Evolutionary conservation across 495 filamentous ascomycete species (phyloP).

Genomic region (Penicillium mononematosum): DNA sequence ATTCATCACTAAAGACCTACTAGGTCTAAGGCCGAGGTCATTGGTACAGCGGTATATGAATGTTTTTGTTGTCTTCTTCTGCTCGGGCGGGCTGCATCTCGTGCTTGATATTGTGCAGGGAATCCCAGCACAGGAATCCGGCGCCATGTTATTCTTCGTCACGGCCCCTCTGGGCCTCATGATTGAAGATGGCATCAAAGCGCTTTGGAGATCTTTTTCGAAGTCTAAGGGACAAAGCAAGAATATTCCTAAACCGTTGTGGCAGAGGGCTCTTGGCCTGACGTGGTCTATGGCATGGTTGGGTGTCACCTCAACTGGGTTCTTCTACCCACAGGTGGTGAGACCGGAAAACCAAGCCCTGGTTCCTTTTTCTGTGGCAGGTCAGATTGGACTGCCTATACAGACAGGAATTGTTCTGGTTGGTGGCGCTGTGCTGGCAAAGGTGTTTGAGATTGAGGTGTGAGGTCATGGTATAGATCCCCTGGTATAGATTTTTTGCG

Average conservation of each 20-base stretch:
- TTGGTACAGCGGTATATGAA: slow-evolving; percentile 30
- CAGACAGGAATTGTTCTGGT: slow-evolving; percentile 7
- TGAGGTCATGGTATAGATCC: slow-evolving; percentile 5
- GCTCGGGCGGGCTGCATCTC: slow-evolving; percentile 35
- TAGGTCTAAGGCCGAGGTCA: slow-evolving; percentile 25
- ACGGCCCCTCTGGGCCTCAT: slow-evolving; percentile 31
- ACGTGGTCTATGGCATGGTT: slow-evolving; percentile 22
- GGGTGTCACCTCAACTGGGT: slow-evolving; percentile 24
- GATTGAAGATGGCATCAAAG: slow-evolving; percentile 30
- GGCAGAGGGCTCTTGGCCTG: slow-evolving; percentile 17
- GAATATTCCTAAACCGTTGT: neutral
- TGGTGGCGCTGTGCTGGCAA: slow-evolving; percentile 10
- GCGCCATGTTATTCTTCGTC: slow-evolving; percentile 34
- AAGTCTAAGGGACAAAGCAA: neutral
- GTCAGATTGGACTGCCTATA: slow-evolving; percentile 11
- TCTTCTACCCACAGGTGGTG: slow-evolving; percentile 23
- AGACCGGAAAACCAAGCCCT: slow-evolving; percentile 20
- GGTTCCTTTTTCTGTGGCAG: slow-evolving; percentile 20
- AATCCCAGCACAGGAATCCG: slow-evolving; percentile 22
- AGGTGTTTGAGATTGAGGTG: slow-evolving; percentile 18
- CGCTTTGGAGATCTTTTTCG: slow-evolving; percentile 10
- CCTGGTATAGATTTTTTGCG: neutral
- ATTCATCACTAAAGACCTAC: slow-evolving; percentile 23
- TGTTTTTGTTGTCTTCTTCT: slow-evolving; percentile 31
- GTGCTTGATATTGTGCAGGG: slow-evolving; percentile 32